Conservation (phyloP, 2,329 filamentous ascomycete genomes). For the Coniochaeta pulveracea region DNA sequence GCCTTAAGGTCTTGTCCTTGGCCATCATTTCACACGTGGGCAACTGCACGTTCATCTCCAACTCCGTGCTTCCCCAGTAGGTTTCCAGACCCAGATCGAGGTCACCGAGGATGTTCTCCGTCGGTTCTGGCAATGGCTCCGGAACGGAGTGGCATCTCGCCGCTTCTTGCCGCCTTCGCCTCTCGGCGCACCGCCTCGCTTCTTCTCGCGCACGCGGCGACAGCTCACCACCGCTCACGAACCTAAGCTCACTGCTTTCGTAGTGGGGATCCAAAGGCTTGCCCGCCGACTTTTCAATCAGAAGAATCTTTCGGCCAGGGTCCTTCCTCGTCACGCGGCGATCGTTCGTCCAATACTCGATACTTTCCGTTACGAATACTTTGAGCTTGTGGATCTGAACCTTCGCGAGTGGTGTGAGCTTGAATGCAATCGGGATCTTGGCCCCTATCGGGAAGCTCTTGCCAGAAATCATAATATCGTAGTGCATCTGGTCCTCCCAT, state of each 20-base stretch:
- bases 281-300: conserved; percentile 83
- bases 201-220: conserved; percentile 33
- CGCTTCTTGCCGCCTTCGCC: conserved; percentile 43
- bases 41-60: conserved; percentile 87
- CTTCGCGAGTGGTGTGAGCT: conserved; percentile 83
- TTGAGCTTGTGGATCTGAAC: conserved; percentile 89
- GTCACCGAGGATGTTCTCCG: conserved; percentile 69
- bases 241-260: conserved; percentile 62
- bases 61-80: conserved; percentile 79
- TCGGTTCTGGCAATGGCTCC: conserved; percentile 35
- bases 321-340: conserved; percentile 78
- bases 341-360: conserved; percentile 84
- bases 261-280: conserved; percentile 62
- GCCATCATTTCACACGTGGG: conserved; percentile 83
- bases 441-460: conserved; percentile 87
- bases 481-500: conserved; percentile 92
- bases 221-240: conserved; percentile 72
- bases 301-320: conserved; percentile 68
- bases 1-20: conserved; percentile 49
- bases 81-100: conserved; percentile 58
- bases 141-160: conserved; percentile 25
- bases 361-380: conserved; percentile 80
- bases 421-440: conserved; percentile 87
- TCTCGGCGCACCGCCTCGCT: conserved; percentile 33
- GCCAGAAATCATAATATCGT: conserved; percentile 91